These are phyloP conservation scores for Sarocladium kiliense DNA, from an alignment of 2,329 filamentous ascomycete species.

Conservation along the genomic window DNA sequence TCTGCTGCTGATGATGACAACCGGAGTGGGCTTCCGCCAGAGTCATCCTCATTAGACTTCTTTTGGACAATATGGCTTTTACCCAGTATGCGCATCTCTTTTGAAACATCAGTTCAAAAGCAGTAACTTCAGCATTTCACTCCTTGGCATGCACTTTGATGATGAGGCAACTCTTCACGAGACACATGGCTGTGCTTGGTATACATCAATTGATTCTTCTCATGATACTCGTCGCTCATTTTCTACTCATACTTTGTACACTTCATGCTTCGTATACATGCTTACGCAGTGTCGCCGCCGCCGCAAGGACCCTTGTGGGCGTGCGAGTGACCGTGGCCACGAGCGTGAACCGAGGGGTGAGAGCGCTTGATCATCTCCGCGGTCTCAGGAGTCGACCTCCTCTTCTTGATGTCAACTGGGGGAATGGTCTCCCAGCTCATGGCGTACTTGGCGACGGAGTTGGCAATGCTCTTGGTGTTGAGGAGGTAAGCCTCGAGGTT, in stretches of 20 bases:
- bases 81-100: too few species aligned
- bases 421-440: constrained; percentile 31
- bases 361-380: constrained; percentile 23
- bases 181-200: not conserved
- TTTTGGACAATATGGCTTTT: too few species aligned
- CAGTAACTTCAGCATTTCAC: too few species aligned
- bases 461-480: constrained; percentile 37
- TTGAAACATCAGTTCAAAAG: too few species aligned
- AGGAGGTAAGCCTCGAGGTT: constrained; percentile 38
- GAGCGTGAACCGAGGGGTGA: not conserved
- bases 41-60: too few species aligned
- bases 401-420: constrained; percentile 19
- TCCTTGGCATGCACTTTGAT: too few species aligned
- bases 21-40: too few species aligned
- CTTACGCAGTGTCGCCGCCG: constrained; percentile 13
- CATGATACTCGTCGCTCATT: constrained; percentile 5
- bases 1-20: too few species aligned
- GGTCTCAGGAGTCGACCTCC: constrained; percentile 24
- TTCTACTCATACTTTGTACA: constrained; percentile 1
- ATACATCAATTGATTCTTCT: not conserved
- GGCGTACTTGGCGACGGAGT: constrained; percentile 36
- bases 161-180: too few species aligned
- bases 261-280: not conserved
- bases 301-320: constrained; percentile 25
- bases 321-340: constrained; percentile 17